phyloP scores from a whole-genome alignment of 2,329 filamentous ascomycete genomes.

The Diatrype stigma region DNA sequence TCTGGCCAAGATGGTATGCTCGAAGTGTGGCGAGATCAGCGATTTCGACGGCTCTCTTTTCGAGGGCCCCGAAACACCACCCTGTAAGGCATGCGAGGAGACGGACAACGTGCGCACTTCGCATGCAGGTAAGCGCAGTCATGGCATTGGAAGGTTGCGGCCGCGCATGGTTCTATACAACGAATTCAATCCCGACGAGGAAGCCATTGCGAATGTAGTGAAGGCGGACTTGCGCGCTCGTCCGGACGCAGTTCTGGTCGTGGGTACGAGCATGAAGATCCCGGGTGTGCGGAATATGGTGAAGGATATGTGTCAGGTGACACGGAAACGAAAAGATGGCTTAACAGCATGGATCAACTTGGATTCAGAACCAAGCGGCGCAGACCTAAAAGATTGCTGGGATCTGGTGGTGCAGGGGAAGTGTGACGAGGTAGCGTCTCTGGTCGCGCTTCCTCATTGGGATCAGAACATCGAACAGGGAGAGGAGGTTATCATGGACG shows the following conservation, averaged over 20 bases:
- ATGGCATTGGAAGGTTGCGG: slow-evolving; percentile 84
- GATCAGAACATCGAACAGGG: slow-evolving; percentile 49
- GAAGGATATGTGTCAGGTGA: slow-evolving; percentile 82
- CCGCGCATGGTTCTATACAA: slow-evolving; percentile 97
- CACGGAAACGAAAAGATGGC: slow-evolving; percentile 77
- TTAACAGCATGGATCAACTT: slow-evolving; percentile 94
- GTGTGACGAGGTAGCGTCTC: slow-evolving; percentile 79
- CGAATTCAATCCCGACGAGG: slow-evolving; percentile 92
- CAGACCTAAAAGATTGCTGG: slow-evolving; percentile 88
- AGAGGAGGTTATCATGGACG: slow-evolving; percentile 41
- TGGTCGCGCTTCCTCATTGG: slow-evolving; percentile 61
- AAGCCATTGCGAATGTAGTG: slow-evolving; percentile 90
- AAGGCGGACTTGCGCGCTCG: slow-evolving; percentile 78
- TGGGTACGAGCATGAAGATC: slow-evolving; percentile 93
- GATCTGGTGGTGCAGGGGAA: slow-evolving; percentile 84
- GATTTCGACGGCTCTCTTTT: slow-evolving; percentile 78
- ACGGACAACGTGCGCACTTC: slow-evolving; percentile 72
- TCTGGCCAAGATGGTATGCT: slow-evolving; percentile 93
- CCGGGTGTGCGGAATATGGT: slow-evolving; percentile 87
- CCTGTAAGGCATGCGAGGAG: slow-evolving; percentile 70
- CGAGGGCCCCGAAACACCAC: slow-evolving; percentile 75
- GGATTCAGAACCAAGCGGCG: slow-evolving; percentile 74
- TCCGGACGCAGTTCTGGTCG: slow-evolving; percentile 89
- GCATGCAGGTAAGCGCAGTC: slow-evolving; percentile 80
- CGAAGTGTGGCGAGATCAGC: slow-evolving; percentile 77